Evolutionary conservation across 2,329 filamentous ascomycete species (phyloP).

Genomic region (Fusarium anthophilum): DNA sequence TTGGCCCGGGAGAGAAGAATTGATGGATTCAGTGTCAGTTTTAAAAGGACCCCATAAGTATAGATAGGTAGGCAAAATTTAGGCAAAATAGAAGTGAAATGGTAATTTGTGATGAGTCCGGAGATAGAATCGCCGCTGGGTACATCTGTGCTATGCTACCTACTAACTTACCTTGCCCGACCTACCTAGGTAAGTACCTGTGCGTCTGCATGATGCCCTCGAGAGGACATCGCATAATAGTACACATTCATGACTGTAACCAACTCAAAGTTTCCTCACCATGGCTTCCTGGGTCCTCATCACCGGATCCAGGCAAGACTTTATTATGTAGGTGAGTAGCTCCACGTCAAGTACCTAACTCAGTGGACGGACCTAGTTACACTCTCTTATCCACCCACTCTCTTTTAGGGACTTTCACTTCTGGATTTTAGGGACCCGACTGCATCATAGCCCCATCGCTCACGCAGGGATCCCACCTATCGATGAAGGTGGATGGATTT

Average conservation of each 20-base stretch:
- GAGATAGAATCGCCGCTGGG: slow-evolving; percentile 15
- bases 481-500: slow-evolving; percentile 15
- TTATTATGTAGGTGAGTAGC: not conserved
- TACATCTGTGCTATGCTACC: not conserved
- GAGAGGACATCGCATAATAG: not conserved
- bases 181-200: not conserved
- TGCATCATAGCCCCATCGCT: slow-evolving; percentile 45
- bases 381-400: slow-evolving; percentile 28
- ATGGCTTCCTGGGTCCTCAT: not conserved
- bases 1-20: slow-evolving; percentile 8
- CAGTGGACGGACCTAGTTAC: slow-evolving; percentile 9
- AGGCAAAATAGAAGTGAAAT: slow-evolving; percentile 1
- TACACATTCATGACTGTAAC: not conserved
- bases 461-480: slow-evolving; percentile 27
- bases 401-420: slow-evolving; percentile 21
- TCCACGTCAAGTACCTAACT: slow-evolving; percentile 2
- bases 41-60: slow-evolving; percentile 12
- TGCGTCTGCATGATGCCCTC: not conserved
- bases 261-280: not conserved
- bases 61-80: slow-evolving; percentile 8
- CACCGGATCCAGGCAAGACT: not conserved
- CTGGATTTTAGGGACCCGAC: slow-evolving; percentile 9
- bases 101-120: not conserved
- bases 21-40: not conserved
- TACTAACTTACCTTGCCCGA: not conserved